Percentiles rank a stretch among this genome's conserved stretches.
Evolutionary conservation across 2,329 filamentous ascomycete species (phyloP).

Genomic region (Cytospora leucostoma): DNA sequence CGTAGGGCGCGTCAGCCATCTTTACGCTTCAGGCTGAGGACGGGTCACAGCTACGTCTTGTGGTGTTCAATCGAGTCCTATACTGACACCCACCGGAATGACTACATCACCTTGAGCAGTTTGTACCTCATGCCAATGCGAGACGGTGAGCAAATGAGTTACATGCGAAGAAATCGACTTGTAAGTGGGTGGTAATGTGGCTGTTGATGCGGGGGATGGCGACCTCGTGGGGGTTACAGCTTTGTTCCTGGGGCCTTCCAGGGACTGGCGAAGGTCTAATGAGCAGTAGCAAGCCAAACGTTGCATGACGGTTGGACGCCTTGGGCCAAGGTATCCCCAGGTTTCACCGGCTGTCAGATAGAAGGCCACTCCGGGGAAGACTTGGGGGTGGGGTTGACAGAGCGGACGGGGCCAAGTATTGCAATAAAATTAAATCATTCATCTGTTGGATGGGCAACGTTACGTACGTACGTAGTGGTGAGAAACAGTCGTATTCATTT

Average conservation of each 20-base stretch:
- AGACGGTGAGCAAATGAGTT: not conserved
- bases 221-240: conserved; percentile 14
- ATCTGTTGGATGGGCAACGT: too few species aligned
- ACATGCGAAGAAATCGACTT: not conserved
- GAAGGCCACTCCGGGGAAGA: not conserved
- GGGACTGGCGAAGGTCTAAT: not conserved
- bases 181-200: not conserved
- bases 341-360: conserved; percentile 18
- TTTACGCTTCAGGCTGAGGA: too few species aligned
- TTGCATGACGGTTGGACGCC: conserved; percentile 9
- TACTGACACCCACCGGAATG: too few species aligned
- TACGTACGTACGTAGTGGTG: too few species aligned
- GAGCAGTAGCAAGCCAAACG: conserved; percentile 5
- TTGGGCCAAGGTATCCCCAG: conserved; percentile 12
- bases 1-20: too few species aligned
- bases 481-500: too few species aligned
- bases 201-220: not conserved
- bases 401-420: not conserved
- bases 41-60: too few species aligned
- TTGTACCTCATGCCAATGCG: too few species aligned
- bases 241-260: conserved; percentile 7
- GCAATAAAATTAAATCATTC: not conserved
- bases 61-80: too few species aligned
- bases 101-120: too few species aligned
- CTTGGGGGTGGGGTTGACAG: not conserved